phyloP scores from a whole-genome alignment of 73 alveolate genomes.

The Tetrahymena malaccensis region DNA sequence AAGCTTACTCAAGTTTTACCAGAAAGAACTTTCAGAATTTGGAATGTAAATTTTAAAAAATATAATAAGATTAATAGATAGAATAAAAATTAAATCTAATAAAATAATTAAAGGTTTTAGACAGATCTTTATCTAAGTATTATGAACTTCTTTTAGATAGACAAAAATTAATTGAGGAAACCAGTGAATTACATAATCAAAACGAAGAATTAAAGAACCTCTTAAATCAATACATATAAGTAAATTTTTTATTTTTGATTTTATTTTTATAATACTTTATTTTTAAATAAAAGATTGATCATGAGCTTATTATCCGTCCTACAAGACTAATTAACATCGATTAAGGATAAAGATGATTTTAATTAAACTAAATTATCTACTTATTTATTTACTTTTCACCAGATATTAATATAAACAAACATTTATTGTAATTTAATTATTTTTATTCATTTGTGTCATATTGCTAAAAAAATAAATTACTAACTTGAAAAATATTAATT shows the following conservation, averaged over 20 bases:
- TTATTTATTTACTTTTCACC: neutral
- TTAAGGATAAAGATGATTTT: conserved; percentile 18
- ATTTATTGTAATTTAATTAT: neutral
- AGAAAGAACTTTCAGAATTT: conserved; percentile 64
- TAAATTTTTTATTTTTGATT: neutral
- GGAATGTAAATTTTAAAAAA: conserved; percentile 46
- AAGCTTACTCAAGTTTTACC: conserved; percentile 68
- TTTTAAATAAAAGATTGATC: conserved; percentile 57
- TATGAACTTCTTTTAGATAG: conserved; percentile 69
- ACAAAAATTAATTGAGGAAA: conserved; percentile 79
- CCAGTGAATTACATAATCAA: conserved; percentile 83
- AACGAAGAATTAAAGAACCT: conserved; percentile 82
- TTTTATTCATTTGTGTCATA: neutral
- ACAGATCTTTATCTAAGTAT: conserved; percentile 67
- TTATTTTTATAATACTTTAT: neutral
- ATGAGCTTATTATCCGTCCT: conserved; percentile 84
- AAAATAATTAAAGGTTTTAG: conserved; percentile 5
- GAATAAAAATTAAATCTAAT: neutral
- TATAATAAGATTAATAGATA: neutral
- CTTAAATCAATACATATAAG: conserved; percentile 77
- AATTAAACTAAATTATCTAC: neutral
- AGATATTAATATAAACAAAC: neutral
- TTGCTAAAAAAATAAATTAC: neutral
- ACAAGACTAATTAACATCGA: conserved; percentile 80
- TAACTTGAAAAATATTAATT: no score